Conservation (phyloP, 2,329 filamentous ascomycete species). For the Fusarium proliferatum region DNA sequence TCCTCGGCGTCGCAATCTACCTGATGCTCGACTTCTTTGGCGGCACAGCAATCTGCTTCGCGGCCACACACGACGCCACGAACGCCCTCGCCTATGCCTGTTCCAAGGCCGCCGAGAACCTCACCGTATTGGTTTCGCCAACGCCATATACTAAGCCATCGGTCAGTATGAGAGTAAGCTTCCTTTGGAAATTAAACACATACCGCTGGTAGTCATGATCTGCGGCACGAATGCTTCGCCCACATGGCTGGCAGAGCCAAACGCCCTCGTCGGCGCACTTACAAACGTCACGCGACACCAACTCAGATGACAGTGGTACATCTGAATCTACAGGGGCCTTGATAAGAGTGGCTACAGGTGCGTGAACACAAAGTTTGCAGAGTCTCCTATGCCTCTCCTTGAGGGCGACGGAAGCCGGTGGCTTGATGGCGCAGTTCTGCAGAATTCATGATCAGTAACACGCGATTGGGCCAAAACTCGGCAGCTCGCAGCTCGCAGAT, state of each 20-base stretch:
- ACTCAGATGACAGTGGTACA: slow-evolving; percentile 61
- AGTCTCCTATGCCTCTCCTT: slow-evolving; percentile 83
- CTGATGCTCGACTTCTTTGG: slow-evolving; percentile 82
- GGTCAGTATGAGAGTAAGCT: slow-evolving; percentile 12
- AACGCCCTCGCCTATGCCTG: slow-evolving; percentile 87
- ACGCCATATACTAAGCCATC: slow-evolving; percentile 75
- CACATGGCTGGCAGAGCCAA: slow-evolving; percentile 90
- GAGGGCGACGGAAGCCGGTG: slow-evolving; percentile 74
- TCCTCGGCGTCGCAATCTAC: slow-evolving; percentile 87
- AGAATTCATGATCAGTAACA: slow-evolving; percentile 16
- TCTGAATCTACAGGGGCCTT: slow-evolving; percentile 57
- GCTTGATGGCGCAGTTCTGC: slow-evolving; percentile 91
- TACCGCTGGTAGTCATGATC: slow-evolving; percentile 70
- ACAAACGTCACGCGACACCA: slow-evolving; percentile 68
- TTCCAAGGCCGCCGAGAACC: slow-evolving; percentile 82
- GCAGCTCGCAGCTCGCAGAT: slow-evolving; percentile 7
- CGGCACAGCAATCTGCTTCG: slow-evolving; percentile 79
- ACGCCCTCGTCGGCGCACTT: slow-evolving; percentile 67
- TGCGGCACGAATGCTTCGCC: slow-evolving; percentile 72
- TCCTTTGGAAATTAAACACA: slow-evolving; percentile 22
- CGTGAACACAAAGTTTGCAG: slow-evolving; percentile 78
- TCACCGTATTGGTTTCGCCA: slow-evolving; percentile 90
- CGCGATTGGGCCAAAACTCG: not conserved
- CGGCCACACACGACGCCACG: slow-evolving; percentile 90
- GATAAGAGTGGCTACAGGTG: slow-evolving; percentile 70